Base-by-base conservation (phyloP, 164 flowering plant genomes). In the Vitis rotundifolia region DNA sequence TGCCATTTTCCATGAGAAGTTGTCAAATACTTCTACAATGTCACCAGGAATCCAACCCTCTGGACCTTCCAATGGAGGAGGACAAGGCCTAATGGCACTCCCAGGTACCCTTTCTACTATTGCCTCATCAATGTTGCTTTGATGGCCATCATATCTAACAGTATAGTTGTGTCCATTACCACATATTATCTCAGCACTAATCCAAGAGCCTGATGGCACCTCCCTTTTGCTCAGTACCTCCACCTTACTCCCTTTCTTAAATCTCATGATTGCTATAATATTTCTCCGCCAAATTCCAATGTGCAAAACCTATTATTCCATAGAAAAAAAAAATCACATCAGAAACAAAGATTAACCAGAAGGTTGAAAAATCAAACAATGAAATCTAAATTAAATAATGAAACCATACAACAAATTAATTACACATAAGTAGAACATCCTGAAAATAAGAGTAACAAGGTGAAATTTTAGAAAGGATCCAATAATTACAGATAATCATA, bases 1-100 rank as follows among this genome's bases (percentile, higher is more conserved):
- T 10, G 91, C 94, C 79, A 83, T 77, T 76, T 87, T 90, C 98
- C 98, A 94, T 26, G 88, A 85, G 63, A 68, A 70, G n/a, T 79
- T 70, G 58, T 87, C 79, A 71, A 87, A 85, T 31, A 94, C 90
- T 84, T 94, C 98, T 2, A 86, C 87, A 68, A 88, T 52, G 60
- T 87, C 91, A 63, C 97, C 93, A 66, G 79, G 73, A 60, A 69
- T 70, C 91, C 89, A 89, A 75, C 76, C 72, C 31, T 73, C 79
- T 10, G 47, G 22, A 73, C 71, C 65, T 14, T 75, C 73, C 29
- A 71, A 58, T 9, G 58, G 31, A 57, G 92, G 93, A 64, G 94
- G 96, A 66, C 78, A 81, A 26, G 97, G 98, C 79, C 98, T 84
- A 26, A 91, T 78, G 22, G 72, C 76, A 68, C 80, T 90, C 81